phyloP scores from a whole-genome alignment of 306 rosid genomes.

The Cicer judaicum region DNA sequence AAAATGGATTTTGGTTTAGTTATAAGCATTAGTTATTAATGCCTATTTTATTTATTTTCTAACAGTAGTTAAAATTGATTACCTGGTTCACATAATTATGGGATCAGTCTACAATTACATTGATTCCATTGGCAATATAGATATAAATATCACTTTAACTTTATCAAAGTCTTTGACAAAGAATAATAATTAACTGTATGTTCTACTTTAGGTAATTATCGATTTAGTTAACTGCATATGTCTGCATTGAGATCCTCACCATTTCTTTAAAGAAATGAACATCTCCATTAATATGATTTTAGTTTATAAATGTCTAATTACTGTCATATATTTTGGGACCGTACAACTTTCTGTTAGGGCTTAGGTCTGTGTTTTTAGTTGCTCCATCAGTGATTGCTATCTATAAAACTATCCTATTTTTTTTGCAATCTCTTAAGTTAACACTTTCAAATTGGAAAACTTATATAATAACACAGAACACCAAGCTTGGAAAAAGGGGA shows the following conservation, averaged over 20 bases:
- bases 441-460: constrained; percentile 12
- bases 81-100: constrained; percentile 13
- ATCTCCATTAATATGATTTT: too few species aligned
- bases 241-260: neutral
- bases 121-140: neutral
- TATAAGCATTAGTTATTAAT: constrained; percentile 8
- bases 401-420: constrained; percentile 10
- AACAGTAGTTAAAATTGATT: constrained; percentile 4
- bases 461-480: neutral
- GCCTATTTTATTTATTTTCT: constrained; percentile 26
- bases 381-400: neutral
- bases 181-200: neutral
- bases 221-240: constrained; percentile 7
- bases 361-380: neutral
- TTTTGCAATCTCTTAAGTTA: neutral
- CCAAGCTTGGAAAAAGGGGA: constrained; percentile 15
- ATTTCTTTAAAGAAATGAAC: too few species aligned
- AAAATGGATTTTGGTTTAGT: constrained; percentile 24
- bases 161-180: neutral
- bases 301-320: too few species aligned
- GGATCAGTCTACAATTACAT: neutral
- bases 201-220: neutral
- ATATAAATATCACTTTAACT: neutral
- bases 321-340: neutral
- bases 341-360: neutral